Evolutionary conservation across 495 filamentous ascomycete genomes (phyloP).

Genomic region (Bathelium albidoporum): DNA sequence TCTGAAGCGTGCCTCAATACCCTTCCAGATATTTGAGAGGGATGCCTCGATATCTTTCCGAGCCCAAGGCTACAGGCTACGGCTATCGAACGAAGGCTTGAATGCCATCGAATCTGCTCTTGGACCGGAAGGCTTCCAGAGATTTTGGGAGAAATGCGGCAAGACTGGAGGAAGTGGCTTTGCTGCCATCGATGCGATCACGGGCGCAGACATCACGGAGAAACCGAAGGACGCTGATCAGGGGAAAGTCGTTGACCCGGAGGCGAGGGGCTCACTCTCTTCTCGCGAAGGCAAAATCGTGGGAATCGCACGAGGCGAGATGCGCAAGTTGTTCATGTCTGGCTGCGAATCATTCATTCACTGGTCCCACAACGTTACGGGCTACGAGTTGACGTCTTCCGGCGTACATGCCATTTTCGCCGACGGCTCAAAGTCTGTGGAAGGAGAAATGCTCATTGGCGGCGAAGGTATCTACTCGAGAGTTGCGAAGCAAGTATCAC

Average conservation of each 20-base stretch:
- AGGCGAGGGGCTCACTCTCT: slow-evolving; percentile 20
- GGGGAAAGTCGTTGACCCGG: slow-evolving; percentile 11
- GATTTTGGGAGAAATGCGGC: slow-evolving; percentile 45
- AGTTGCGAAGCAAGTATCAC: slow-evolving; percentile 41
- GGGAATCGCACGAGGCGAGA: slow-evolving; percentile 42
- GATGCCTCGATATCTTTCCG: slow-evolving; percentile 41
- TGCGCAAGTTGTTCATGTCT: slow-evolving; percentile 38
- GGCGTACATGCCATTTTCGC: slow-evolving; percentile 40
- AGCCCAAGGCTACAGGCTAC: slow-evolving; percentile 45
- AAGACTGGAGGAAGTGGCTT: slow-evolving; percentile 41
- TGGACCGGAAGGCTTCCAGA: slow-evolving; percentile 27
- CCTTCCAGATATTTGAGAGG: slow-evolving; percentile 44
- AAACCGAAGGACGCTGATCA: slow-evolving; percentile 10
- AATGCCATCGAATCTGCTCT: slow-evolving; percentile 44
- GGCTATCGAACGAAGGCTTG: slow-evolving; percentile 41
- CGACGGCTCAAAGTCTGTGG: slow-evolving; percentile 41
- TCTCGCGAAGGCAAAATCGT: slow-evolving; percentile 42
- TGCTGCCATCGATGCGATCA: slow-evolving; percentile 35
- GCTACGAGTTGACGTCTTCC: slow-evolving; percentile 36
- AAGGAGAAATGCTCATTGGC: slow-evolving; percentile 40
- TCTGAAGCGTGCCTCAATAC: slow-evolving; percentile 35
- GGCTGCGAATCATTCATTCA: slow-evolving; percentile 38
- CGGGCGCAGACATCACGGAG: slow-evolving; percentile 27
- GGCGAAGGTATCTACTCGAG: slow-evolving; percentile 45
- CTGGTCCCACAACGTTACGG: slow-evolving; percentile 38